phyloP scores from a whole-genome alignment of 805 yeast genomes.

The Saturnispora silvae region DNA sequence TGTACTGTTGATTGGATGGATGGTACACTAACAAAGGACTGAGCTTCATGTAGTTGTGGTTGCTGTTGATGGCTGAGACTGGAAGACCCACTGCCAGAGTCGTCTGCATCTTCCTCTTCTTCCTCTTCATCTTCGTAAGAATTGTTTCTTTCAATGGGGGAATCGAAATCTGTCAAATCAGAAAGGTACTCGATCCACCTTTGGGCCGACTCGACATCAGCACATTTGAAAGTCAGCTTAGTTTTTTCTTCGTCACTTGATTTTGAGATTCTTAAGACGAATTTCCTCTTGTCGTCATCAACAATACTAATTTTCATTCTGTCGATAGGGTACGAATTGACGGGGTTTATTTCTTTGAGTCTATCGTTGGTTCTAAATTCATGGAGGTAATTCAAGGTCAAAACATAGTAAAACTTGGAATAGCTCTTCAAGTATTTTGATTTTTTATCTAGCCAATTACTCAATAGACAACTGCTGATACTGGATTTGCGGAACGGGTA shows the following conservation, averaged over 20 bases:
- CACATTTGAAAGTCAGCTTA: slow-evolving; percentile 33
- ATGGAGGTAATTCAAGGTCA: slow-evolving; percentile 57
- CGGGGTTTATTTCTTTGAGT: slow-evolving; percentile 40
- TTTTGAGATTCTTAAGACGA: slow-evolving; percentile 29
- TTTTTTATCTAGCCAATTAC: slow-evolving; percentile 51
- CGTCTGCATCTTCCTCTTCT: slow-evolving; percentile 1
- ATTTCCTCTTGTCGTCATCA: slow-evolving; percentile 28
- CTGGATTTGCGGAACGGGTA: slow-evolving; percentile 45
- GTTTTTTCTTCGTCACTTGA: slow-evolving; percentile 18
- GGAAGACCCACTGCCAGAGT: background rate
- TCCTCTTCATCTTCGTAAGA: slow-evolving; percentile 25
- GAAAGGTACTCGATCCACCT: slow-evolving; percentile 48
- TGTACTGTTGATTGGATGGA: slow-evolving; percentile 2
- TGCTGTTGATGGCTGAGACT: background rate
- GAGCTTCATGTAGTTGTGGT: background rate
- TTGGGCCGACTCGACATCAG: slow-evolving; percentile 31
- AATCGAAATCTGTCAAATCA: slow-evolving; percentile 38
- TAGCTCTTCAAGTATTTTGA: slow-evolving; percentile 53
- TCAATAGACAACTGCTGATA: slow-evolving; percentile 42
- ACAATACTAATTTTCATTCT: slow-evolving; percentile 24
- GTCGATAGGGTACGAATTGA: slow-evolving; percentile 31
- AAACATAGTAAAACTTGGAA: slow-evolving; percentile 52
- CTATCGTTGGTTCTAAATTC: slow-evolving; percentile 52
- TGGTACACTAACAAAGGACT: slow-evolving; percentile 4
- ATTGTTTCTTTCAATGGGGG: slow-evolving; percentile 40